Evolutionary conservation across 2,329 filamentous ascomycete species (phyloP), one percentile per base, ranked within the genome.

Genomic region (Trichoderma breve): DNA sequence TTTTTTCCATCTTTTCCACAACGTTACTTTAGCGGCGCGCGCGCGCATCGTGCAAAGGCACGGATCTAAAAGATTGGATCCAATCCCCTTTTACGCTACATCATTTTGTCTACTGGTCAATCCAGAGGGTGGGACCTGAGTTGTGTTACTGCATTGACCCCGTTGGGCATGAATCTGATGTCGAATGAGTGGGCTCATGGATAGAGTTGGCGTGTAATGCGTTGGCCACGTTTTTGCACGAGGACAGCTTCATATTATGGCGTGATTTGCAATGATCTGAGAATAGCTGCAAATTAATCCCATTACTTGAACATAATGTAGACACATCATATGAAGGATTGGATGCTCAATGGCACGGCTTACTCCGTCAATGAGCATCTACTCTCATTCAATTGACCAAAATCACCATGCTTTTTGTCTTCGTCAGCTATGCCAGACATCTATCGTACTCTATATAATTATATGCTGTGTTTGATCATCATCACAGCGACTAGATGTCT

Each of bases 91-190:
- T 43, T 43, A 15, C 28, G 15, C 43, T 61, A 64, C 58, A 36
- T 43, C 68, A 39, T 30, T 53, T 70, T 70, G 6, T 9, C 61
- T n/a, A 12, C n/a, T 28, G 30, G 28, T 30, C 63, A 55, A 66
- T 36, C 63, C 21, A 53, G 39, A 64, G 6, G 26, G 15, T 24
- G 26, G 24, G 12, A 2, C 14, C n/a, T 30, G 26, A 36, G 43
- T 26, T 57, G 51, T 58, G 18, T 24, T 65, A 32, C 69, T 71
- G 61, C 34, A 65, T 53, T 53, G 69, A 55, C 60, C 69, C 69
- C 69, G 61, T 71, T 71, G 69, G 69, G 69, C 69, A 71, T 65
- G 64, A 71, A 71, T 58, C 15, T 58, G 32, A 58, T 43, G 32
- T 60, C 24, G 28, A 32, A 34, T 32, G 30, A 32, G 57, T 34